phyloP scores from a whole-genome alignment of 495 filamentous ascomycete species.

The Chaetomium cochliodes region DNA sequence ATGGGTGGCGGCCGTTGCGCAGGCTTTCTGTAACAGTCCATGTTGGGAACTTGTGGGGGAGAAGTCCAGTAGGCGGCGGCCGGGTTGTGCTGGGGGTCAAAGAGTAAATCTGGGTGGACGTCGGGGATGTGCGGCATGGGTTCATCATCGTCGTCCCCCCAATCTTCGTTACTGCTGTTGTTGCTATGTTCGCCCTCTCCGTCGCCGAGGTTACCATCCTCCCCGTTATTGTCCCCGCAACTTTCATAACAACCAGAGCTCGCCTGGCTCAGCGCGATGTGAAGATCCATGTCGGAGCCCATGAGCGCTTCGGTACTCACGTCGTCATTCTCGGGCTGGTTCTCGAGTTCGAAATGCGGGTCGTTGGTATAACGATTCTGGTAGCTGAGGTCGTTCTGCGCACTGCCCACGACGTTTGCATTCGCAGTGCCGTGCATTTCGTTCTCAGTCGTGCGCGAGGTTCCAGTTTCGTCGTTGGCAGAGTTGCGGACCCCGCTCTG shows the following conservation, averaged over 20 bases:
- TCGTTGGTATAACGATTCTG: not conserved
- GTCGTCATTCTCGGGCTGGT: not conserved
- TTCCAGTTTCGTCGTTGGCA: too few species aligned
- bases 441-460: too few species aligned
- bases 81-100: not conserved
- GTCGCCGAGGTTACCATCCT: not conserved
- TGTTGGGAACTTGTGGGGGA: not conserved
- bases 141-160: not conserved
- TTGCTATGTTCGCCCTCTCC: not conserved
- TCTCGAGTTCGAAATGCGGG: not conserved
- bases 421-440: not conserved
- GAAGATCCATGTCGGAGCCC: not conserved
- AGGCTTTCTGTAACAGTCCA: not conserved
- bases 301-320: not conserved
- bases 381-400: not conserved
- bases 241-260: too few species aligned
- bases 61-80: not conserved
- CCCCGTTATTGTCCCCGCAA: not conserved
- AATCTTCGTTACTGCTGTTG: not conserved
- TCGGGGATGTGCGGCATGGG: not conserved
- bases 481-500: not conserved
- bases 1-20: not conserved
- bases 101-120: not conserved
- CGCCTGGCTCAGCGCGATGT: too few species aligned
- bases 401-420: not conserved